Evolutionary conservation across 2,329 filamentous ascomycete species (phyloP), one percentile per base, ranked within the genome.

Genomic region (Aspergillus sp.): DNA sequence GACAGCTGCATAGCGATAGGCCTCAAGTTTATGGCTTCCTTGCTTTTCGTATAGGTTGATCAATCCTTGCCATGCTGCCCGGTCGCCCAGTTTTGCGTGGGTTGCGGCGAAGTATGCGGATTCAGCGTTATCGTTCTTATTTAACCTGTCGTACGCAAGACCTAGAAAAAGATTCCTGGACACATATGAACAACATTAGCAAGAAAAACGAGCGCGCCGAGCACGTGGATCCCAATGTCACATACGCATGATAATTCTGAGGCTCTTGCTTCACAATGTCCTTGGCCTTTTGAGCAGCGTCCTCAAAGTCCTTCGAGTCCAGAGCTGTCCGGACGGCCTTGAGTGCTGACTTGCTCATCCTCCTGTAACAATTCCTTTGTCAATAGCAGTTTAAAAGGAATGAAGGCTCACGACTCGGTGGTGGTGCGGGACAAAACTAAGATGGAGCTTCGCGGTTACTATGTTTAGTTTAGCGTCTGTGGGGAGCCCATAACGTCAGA

Each of bases 1-100:
- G 49, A 90, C 67, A 2, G 84, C 85, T 1, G 86, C 87, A 41
- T 82, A 73, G 43, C 86, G 84, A 62, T 95, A 95, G 43, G 84
- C 78, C 47, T 81, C 77, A 12, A 97, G 72, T 59, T 85, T 87
- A 47, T 79, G 77, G 25, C 74, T 68, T 13, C 81, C 84, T 61
- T 90, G 86, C 58, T 82, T 85, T 69, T 95, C 88, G 64, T 89
- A 96, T 25, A 97, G 70, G 60, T 84, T 87, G 66, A 93, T 80
- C 41, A 98, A 74, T 1, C 93, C 93, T 64, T 95, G 87, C 89
- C 88, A 97, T 55, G 87, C 87, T 60, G 91, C 86, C n/a, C 82
- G 74, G 57, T 96, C 90, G 15, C 81, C 75, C 1, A 84, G 81
- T 54, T 88, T 90, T 52, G 88, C 73, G 17, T 76, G 74, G 5